Base-by-base conservation (phyloP, 306 rosid genomes). In the Quercus bicolor region DNA sequence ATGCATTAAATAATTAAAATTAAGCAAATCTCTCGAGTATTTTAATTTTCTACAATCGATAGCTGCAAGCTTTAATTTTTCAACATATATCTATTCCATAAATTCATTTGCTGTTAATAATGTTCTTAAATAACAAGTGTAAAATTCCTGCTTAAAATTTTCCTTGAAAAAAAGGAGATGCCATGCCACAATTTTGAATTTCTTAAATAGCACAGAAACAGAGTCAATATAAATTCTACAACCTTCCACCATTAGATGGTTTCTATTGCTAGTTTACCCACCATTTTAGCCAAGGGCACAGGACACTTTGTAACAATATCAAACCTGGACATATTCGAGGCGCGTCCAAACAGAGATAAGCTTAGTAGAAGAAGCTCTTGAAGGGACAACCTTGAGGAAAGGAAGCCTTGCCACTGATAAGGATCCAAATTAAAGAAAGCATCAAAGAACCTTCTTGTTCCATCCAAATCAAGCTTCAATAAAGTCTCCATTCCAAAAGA, bases 401-500 rank as follows among this genome's bases (percentile, higher is more conserved):
- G 89, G 70, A 94, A 92, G 0, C 98, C 98, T n/a, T 90, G 88
- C 97, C 94, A 90, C 69, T 88, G 82, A 76, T 74, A 77, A 68
- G 97, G 94, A 56, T 88, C 86, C 85, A 92, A 86, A 77, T 87
- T 85, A 81, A 94, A 94, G 79, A 94, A 94, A 4, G 94, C 97
- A 80, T 94, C 91, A 68, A 94, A 92, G 86, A 94, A 94, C 19
- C 78, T 73, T 78, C 91, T 88, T 7, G 80, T 83, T 31, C 97
- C 97, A 37, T 92, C 64, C 90, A 92, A 80, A 76, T 94, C 94
- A 84, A 94, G 93, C 82, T 82, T 92, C 91, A 94, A 81, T 64
- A 92, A 45, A 33, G 92, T 94, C 87, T 94, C 98, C 97, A 92
- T 92, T 54, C 97, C 98, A 75, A 92, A 94, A 76, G 85, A 77